Conservation (phyloP, 1,284 basidiomycete genomes). For the Vanrija humicola region DNA sequence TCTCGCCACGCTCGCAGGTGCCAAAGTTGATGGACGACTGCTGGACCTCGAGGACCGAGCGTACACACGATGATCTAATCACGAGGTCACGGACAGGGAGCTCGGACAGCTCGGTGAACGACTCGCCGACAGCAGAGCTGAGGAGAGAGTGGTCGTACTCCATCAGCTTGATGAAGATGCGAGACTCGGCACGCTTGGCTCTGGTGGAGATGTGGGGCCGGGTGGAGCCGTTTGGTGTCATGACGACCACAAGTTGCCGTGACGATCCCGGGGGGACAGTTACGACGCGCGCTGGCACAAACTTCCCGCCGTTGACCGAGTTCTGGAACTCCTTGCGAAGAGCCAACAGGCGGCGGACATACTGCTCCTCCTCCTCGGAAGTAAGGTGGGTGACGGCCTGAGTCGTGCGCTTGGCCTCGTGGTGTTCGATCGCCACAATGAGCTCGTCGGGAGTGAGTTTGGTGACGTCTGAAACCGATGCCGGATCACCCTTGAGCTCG, state of each 20-base stretch:
- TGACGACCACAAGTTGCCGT: constrained; percentile 50
- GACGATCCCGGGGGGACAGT: constrained; percentile 41
- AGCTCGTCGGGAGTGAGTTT: constrained; percentile 51
- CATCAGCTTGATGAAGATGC: constrained; percentile 51
- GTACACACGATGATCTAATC: constrained; percentile 50
- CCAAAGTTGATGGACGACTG: constrained; percentile 56
- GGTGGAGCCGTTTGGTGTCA: constrained; percentile 51
- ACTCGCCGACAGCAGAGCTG: constrained; percentile 2
- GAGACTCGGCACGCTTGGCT: constrained; percentile 52
- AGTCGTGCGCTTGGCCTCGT: constrained; percentile 44
- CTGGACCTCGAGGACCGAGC: constrained; percentile 52
- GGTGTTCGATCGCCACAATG: constrained; percentile 49
- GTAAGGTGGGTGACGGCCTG: constrained; percentile 44
- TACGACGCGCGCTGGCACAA: constrained; percentile 47
- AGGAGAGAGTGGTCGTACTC: constrained; percentile 49
- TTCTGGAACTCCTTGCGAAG: constrained; percentile 49
- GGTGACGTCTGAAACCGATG: constrained; percentile 30
- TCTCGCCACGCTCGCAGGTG: constrained; percentile 53
- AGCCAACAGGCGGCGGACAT: constrained; percentile 50
- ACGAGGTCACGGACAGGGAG: constrained; percentile 54
- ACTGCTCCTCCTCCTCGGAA: constrained; percentile 52
- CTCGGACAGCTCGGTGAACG: constrained; percentile 38
- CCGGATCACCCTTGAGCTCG: constrained; percentile 28
- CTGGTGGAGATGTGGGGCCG: constrained; percentile 50
- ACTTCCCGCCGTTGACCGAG: constrained; percentile 43